These are phyloP conservation scores for Nigrospora osmanthi DNA, from an alignment of 2,329 filamentous ascomycete genomes.

Conservation along the genomic window DNA sequence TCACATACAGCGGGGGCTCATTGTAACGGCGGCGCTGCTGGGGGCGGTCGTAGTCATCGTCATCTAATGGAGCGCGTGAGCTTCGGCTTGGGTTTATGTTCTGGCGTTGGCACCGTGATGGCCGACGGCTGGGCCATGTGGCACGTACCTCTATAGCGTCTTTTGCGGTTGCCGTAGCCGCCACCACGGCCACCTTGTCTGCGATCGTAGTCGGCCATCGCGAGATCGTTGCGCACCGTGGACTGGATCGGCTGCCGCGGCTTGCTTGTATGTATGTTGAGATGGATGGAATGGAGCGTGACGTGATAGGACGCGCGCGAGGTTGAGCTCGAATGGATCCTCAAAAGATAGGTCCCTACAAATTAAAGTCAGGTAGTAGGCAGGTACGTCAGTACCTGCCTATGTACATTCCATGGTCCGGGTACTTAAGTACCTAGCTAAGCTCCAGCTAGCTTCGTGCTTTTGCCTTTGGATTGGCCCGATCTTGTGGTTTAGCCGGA, in stretches of 20 bases:
- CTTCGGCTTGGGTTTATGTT: neutral
- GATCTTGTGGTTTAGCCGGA: too few relatives aligned
- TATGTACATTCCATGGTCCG: too few relatives aligned
- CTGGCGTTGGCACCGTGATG: too few relatives aligned
- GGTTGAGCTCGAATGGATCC: neutral
- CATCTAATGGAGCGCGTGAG: slow-evolving; percentile 36
- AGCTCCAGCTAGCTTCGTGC: too few relatives aligned
- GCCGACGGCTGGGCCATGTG: neutral
- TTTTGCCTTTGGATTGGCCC: too few relatives aligned
- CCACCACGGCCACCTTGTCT: slow-evolving; percentile 38
- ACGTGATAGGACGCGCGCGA: neutral
- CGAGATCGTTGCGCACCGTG: neutral
- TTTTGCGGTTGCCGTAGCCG: slow-evolving; percentile 60
- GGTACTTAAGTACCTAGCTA: too few relatives aligned
- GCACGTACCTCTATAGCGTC: slow-evolving; percentile 66
- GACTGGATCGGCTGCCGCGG: neutral
- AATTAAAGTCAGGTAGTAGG: too few relatives aligned
- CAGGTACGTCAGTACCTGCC: too few relatives aligned
- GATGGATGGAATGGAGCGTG: neutral
- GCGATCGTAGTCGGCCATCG: slow-evolving; percentile 51
- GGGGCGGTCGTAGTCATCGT: slow-evolving; percentile 70
- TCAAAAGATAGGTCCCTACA: too few relatives aligned
- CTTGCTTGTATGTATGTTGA: neutral
- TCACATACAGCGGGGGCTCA: slow-evolving; percentile 58
- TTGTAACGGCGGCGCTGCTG: slow-evolving; percentile 68